Percentiles rank a stretch among this genome's conserved stretches.
These are phyloP conservation scores for Daldinia vernicosa DNA, from an alignment of 495 filamentous ascomycete genomes.

Conservation along the genomic window DNA sequence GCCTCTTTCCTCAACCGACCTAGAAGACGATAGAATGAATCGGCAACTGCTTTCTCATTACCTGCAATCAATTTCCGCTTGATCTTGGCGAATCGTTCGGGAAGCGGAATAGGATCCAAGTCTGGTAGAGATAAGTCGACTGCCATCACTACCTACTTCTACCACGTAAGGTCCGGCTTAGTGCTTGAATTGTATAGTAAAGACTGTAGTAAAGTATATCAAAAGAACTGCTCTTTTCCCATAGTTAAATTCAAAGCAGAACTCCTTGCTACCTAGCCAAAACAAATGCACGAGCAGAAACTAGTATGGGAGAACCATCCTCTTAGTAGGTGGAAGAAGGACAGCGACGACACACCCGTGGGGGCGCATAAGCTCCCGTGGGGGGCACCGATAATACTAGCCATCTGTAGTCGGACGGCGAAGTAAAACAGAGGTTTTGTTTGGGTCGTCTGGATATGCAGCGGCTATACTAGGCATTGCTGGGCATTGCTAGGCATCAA, in stretches of 20 bases:
- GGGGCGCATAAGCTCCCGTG: conserved; percentile 20
- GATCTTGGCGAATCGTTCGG: conserved; percentile 73
- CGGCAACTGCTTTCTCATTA: conserved; percentile 65
- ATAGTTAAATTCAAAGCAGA: background rate
- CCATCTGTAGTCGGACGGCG: conserved; percentile 13
- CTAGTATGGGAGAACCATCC: conserved; percentile 12
- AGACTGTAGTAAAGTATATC: too few relatives aligned
- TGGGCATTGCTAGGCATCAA: conserved; percentile 14
- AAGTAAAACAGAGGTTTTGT: conserved; percentile 9
- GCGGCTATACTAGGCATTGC: conserved; percentile 8
- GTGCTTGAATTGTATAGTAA: background rate
- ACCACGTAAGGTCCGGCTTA: background rate
- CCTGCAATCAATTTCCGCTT: conserved; percentile 70
- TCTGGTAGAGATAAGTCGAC: conserved; percentile 33
- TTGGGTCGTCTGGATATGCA: conserved; percentile 13
- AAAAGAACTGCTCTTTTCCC: background rate
- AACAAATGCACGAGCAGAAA: conserved; percentile 7
- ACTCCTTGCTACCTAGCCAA: background rate
- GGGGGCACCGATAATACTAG: conserved; percentile 26
- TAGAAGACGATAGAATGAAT: conserved; percentile 76
- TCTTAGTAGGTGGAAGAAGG: conserved; percentile 19
- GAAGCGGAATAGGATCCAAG: conserved; percentile 62
- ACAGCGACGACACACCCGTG: conserved; percentile 15
- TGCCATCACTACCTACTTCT: conserved; percentile 31
- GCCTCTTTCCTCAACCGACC: conserved; percentile 62